A percentile compares a stretch with the other conserved stretches of the same genome.
These are phyloP conservation scores for Plenodomus biglobosus DNA, from an alignment of 2,329 filamentous ascomycete species.

Conservation along the genomic window DNA sequence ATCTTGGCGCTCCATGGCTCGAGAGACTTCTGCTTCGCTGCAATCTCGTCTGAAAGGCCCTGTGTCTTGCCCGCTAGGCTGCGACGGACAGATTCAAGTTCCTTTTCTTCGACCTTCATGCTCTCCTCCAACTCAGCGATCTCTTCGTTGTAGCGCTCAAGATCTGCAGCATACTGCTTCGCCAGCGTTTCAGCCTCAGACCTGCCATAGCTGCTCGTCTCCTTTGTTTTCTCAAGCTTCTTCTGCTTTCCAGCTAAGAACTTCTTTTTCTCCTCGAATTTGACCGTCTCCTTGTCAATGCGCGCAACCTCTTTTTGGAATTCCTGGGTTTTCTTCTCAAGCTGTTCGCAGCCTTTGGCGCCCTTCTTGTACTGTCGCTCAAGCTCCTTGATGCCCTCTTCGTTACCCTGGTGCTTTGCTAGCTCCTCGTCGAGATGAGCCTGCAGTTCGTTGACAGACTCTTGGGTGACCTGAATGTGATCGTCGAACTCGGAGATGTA, in stretches of 20 bases:
- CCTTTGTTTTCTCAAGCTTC: constrained; percentile 88
- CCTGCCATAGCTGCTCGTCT: constrained; percentile 71
- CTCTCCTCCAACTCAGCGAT: constrained; percentile 74
- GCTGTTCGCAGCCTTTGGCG: constrained; percentile 77
- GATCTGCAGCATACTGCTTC: constrained; percentile 74
- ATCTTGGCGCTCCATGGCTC: constrained; percentile 98
- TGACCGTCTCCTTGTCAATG: constrained; percentile 94
- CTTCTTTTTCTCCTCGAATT: constrained; percentile 97
- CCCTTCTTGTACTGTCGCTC: constrained; percentile 82
- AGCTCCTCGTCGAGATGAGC: constrained; percentile 82
- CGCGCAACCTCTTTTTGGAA: constrained; percentile 85
- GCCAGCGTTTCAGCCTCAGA: constrained; percentile 76
- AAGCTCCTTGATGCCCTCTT: constrained; percentile 85
- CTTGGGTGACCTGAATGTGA: constrained; percentile 83
- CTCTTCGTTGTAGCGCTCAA: constrained; percentile 74
- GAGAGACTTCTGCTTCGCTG: constrained; percentile 85
- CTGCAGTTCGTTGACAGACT: constrained; percentile 89
- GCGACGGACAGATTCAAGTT: constrained; percentile 81
- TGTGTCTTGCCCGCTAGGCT: constrained; percentile 94
- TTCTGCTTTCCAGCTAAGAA: constrained; percentile 88
- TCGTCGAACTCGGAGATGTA: constrained; percentile 86
- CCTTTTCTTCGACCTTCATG: constrained; percentile 76
- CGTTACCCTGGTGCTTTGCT: constrained; percentile 86
- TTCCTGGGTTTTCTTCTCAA: constrained; percentile 78
- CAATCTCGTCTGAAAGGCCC: constrained; percentile 88